Evolutionary conservation across 129 eudicot species (phyloP).

Genomic region (Heracleum sosnowskyi): DNA sequence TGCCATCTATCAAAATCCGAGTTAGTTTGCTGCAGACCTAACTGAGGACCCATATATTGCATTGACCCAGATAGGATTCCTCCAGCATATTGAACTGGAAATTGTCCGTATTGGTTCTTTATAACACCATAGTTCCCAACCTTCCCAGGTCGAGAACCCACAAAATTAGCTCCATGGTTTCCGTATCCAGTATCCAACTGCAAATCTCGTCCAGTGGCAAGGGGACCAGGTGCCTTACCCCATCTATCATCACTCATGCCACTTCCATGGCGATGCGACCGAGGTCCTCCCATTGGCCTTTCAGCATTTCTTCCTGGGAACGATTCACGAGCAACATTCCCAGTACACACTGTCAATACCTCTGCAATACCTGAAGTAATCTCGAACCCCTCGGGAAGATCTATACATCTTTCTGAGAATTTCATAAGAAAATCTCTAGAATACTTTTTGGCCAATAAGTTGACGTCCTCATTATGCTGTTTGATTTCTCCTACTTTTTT

Average conservation of each 20-base stretch:
- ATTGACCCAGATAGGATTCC: conserved; percentile 64
- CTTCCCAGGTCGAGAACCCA: conserved; percentile 33
- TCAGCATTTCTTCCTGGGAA: conserved; percentile 54
- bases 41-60: conserved; percentile 52
- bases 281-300: conserved; percentile 35
- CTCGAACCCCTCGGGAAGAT: conserved; percentile 65
- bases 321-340: conserved; percentile 35
- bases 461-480: conserved; percentile 30
- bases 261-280: conserved; percentile 52
- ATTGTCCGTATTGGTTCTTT: conserved; percentile 46
- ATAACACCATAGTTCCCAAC: conserved; percentile 49
- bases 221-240: conserved; percentile 50
- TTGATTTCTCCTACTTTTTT: conserved; percentile 10
- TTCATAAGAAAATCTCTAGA: conserved; percentile 89
- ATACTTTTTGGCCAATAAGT: conserved; percentile 54
- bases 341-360: conserved; percentile 22
- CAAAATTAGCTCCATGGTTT: conserved; percentile 16
- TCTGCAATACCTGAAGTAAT: conserved; percentile 40
- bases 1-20: conserved; percentile 83
- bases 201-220: conserved; percentile 37
- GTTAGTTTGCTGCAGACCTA: conserved; percentile 39
- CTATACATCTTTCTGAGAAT: conserved; percentile 52
- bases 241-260: conserved; percentile 51
- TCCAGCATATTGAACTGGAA: conserved; percentile 39
- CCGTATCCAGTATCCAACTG: conserved; percentile 31